Evolutionary conservation across 345 rosid genomes (phyloP), one percentile per base, ranked within the genome.

Genomic region (Angophora floribunda): DNA sequence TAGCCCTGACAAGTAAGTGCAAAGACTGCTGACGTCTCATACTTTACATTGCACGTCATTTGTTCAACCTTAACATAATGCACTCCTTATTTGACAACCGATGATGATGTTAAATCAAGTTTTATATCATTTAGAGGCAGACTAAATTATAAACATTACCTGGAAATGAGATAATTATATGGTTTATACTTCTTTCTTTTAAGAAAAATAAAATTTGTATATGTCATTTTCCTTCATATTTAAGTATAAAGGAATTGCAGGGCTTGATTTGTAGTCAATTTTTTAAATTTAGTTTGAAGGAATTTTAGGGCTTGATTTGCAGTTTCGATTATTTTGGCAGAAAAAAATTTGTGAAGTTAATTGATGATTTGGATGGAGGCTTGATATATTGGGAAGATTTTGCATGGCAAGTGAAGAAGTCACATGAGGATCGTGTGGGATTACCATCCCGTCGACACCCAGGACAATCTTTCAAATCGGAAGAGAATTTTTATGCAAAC

Each of bases 401-500:
- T 63, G 87, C 95, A 13, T 55, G 80, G 1, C 87, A 92, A 90
- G 93, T 92, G 85, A 93, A 90, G 92, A 88, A 89, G 28, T 45
- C 94, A 57, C 96, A 97, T 79, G 30, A 86, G 70, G 88, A 93
- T n/a, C 92, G 97, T 67, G 90, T 88, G 53, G 98, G 97, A 90
- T 93, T 92, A 52, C 94, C 99, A 9, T 63, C 87, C 51, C 89
- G 49, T 3, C 94, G 99, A 89, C 80, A 67, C 57, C 87, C 91
- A 16, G 94, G 94, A 82, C 89, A 67, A 75, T 87, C 90, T 15
- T 89, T 91, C 5, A 95, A 90, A 87, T 52, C 57, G 8, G 95
- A 96, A 89, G 96, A 96, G 91, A 93, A 88, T 79, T 95, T 96
- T 89, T 94, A 95, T 17, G 99, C 97, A 41, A 95, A 96, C 89